Percentiles rank a stretch among this genome's conserved stretches.
These are phyloP conservation scores for Primulina huaijiensis DNA, from an alignment of 257 asterid genomes.

Conservation along the genomic window DNA sequence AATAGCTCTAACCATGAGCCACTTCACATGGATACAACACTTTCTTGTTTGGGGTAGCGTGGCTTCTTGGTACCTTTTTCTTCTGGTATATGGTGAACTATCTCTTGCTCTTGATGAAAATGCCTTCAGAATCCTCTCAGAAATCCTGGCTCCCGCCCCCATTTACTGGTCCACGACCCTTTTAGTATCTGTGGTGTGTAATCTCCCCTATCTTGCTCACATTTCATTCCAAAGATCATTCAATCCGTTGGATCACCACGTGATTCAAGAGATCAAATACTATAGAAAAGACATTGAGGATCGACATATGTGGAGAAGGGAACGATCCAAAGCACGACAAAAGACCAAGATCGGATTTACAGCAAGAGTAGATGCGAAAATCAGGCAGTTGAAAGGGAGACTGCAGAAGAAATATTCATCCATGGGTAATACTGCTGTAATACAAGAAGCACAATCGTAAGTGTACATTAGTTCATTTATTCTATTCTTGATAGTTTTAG, in stretches of 20 bases:
- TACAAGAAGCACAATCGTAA: constrained; percentile 21
- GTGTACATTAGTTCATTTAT: constrained; percentile 19
- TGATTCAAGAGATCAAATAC: constrained; percentile 87
- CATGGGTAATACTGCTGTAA: constrained; percentile 24
- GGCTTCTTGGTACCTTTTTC: constrained; percentile 73
- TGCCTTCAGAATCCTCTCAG: constrained; percentile 54
- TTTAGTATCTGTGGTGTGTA: constrained; percentile 58
- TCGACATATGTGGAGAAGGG: constrained; percentile 82
- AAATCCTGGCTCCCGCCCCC: constrained; percentile 86
- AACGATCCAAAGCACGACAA: constrained; percentile 66
- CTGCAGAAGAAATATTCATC: constrained; percentile 66
- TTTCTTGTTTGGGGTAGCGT: constrained; percentile 69
- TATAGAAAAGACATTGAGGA: constrained; percentile 78
- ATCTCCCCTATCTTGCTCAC: constrained; percentile 79
- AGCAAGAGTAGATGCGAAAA: constrained; percentile 89
- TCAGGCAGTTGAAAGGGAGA: constrained; percentile 66
- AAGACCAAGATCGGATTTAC: constrained; percentile 83
- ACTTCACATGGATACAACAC: constrained; percentile 97
- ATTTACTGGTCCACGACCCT: constrained; percentile 79
- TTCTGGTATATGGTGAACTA: constrained; percentile 57
- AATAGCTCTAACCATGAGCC: constrained; percentile 81
- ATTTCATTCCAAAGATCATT: constrained; percentile 72
- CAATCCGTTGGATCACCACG: constrained; percentile 89
- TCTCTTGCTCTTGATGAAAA: constrained; percentile 39
- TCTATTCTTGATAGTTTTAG: constrained; percentile 24